phyloP scores from a whole-genome alignment of 2,329 filamentous ascomycete species.

The Paecilomyces fulvus region DNA sequence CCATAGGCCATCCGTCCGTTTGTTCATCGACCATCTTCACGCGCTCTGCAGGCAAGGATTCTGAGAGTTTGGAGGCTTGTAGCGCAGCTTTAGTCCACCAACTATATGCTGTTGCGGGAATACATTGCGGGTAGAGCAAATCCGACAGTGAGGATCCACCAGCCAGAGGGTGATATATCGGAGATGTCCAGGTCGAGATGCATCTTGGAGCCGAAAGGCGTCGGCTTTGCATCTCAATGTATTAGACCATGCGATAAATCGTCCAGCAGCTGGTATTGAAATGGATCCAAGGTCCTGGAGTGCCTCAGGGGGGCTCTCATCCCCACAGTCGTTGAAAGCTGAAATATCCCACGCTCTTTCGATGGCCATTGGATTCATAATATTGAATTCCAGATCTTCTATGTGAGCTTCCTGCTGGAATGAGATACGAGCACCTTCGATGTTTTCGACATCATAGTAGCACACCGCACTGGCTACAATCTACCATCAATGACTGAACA shows the following conservation, averaged over 20 bases:
- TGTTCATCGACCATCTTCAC: not conserved
- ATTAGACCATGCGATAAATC: constrained; percentile 8
- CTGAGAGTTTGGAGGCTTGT: not conserved
- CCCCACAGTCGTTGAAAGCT: not conserved
- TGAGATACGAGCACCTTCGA: constrained; percentile 3
- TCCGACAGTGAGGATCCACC: constrained; percentile 11
- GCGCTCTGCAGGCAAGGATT: not conserved
- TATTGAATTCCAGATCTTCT: not conserved
- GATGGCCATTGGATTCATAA: not conserved
- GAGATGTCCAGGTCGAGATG: constrained; percentile 6
- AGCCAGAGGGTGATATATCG: constrained; percentile 9
- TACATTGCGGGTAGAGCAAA: constrained; percentile 11
- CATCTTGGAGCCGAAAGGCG: constrained; percentile 7
- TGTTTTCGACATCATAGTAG: constrained; percentile 7
- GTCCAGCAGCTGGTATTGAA: constrained; percentile 4
- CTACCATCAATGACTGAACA: too few species aligned
- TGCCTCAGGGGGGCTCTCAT: not conserved
- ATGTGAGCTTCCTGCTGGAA: constrained; percentile 4
- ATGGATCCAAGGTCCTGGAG: constrained; percentile 2
- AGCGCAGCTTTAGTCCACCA: constrained; percentile 2
- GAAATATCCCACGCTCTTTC: not conserved
- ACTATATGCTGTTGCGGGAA: constrained; percentile 10
- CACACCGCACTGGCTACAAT: constrained; percentile 4
- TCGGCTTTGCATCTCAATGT: constrained; percentile 6
- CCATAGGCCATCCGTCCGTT: not conserved